These are phyloP conservation scores for Rhododendron vialii DNA, from an alignment of 148 eudicot species.

Conservation along the genomic window DNA sequence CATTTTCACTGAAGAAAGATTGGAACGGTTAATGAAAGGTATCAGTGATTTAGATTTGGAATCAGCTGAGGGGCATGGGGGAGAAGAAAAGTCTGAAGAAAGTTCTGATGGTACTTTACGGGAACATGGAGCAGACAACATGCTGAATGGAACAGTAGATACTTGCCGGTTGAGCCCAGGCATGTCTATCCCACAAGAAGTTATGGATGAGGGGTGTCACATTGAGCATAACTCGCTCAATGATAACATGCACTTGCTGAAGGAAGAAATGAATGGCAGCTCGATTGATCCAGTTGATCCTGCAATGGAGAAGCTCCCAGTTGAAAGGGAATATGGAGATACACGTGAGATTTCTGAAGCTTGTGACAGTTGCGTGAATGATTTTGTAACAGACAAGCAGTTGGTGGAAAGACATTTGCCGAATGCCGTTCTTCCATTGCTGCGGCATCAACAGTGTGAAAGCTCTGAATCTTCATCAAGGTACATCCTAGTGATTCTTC, in stretches of 20 bases:
- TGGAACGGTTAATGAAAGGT: constrained; percentile 69
- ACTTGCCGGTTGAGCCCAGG: constrained; percentile 35
- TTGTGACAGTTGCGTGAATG: constrained; percentile 22
- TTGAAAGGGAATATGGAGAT: constrained; percentile 32
- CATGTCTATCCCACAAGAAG: constrained; percentile 30
- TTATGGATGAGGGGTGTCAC: constrained; percentile 35
- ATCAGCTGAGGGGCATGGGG: constrained; percentile 26
- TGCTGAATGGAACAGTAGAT: constrained; percentile 35
- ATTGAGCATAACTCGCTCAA: constrained; percentile 30
- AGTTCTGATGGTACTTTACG: constrained; percentile 16
- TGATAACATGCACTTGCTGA: constrained; percentile 21
- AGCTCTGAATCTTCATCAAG: constrained; percentile 83
- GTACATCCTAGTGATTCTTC: constrained; percentile 32
- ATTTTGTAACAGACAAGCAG: constrained; percentile 31
- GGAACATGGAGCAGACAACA: constrained; percentile 29
- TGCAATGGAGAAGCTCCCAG: constrained; percentile 32
- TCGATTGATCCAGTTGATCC: constrained; percentile 31
- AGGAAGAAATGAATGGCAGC: constrained; percentile 27
- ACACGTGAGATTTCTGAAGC: constrained; percentile 25
- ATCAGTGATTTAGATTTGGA: constrained; percentile 47
- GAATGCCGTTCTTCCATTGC: constrained; percentile 49
- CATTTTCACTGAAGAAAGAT: constrained; percentile 83
- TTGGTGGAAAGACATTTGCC: constrained; percentile 46
- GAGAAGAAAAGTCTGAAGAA: constrained; percentile 42
- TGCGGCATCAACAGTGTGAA: constrained; percentile 61